Evolutionary conservation across 1,284 basidiomycete genomes (phyloP).

Genomic region (Apiotrichum akiyoshidainum): DNA sequence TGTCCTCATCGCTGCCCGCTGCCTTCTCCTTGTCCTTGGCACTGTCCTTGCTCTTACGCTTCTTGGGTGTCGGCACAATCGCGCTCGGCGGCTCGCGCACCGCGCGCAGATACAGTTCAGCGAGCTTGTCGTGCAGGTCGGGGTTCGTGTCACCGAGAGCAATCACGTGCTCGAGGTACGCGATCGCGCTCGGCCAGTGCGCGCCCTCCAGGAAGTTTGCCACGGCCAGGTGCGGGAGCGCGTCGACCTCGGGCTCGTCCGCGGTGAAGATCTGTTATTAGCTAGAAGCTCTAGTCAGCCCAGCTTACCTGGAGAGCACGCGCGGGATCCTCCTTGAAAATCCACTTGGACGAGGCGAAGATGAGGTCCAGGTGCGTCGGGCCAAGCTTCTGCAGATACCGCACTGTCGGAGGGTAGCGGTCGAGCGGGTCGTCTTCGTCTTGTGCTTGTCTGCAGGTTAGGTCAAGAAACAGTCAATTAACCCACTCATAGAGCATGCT

Average conservation of each 20-base stretch:
- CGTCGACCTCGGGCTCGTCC: conserved; percentile 72
- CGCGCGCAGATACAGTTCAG: conserved; percentile 68
- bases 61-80: conserved; percentile 49
- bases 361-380: conserved; percentile 73
- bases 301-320: conserved; percentile 70
- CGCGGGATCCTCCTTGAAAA: conserved; percentile 68
- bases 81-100: conserved; percentile 1
- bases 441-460: conserved; percentile 63
- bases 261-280: conserved; percentile 82
- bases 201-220: conserved; percentile 72
- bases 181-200: conserved; percentile 64
- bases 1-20: conserved; percentile 53
- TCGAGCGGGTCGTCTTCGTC: conserved; percentile 74
- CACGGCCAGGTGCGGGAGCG: conserved; percentile 69
- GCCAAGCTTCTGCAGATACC: conserved; percentile 87
- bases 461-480: not conserved
- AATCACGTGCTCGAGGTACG: conserved; percentile 86
- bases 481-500: conserved; percentile 73
- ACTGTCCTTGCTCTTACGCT: conserved; percentile 3
- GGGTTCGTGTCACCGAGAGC: conserved; percentile 66
- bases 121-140: conserved; percentile 80
- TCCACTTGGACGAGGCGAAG: conserved; percentile 76
- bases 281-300: too few relatives aligned
- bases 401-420: conserved; percentile 76
- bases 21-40: conserved; percentile 48